Evolutionary conservation across 768 basidiomycete species (phyloP), one percentile per base, ranked within the genome.

Genomic region (Gloeostereum incarnatum): DNA sequence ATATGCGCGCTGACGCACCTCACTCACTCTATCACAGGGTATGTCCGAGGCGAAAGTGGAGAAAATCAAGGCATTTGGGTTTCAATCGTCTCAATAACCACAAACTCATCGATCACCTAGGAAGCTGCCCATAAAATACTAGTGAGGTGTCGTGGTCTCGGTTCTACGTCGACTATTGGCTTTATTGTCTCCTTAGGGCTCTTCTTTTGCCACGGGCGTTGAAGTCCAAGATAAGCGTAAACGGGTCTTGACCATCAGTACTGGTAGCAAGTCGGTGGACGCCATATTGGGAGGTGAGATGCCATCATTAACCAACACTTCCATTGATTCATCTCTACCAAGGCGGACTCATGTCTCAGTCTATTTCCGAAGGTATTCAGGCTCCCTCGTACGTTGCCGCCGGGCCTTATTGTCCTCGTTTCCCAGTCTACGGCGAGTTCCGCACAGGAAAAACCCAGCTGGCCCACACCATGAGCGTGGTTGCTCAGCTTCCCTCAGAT

Each of bases 21-120:
- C 26, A 38, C 38, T 17, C 42, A 31, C 14, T 35, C 33, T 33
- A 41, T 14, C 43, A 7, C 40, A 93, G 89, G 93, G 93, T 30
- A 81, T 94, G 72, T 92, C 92, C 3, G 93, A 96, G 49, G 86
- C 93, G 1, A 98, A 98, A 56, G 91, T 98, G 2, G 93, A 98
- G 53, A 98, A 98, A 57, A 87, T 97, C 50, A 94, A 94, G 66
- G 90, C n/a, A n/a, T n/a, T n/a, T 75, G 40, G 29, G 54, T 39
- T 41, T 45, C 41, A 9, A 13, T 36, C 11, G 36, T 16, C 18
- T 35, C 5, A 11, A 13, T 6, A 19, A 24, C 25, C 7, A 17
- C 20, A 35, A 25, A 35, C 20, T 16, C 14, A 8, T 23, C 43
- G 6, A 39, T 35, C 36, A 14, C 32, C 31, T 26, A 93, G 88